Conservation (phyloP, 2,329 filamentous ascomycete species). For the Aspergillus sp. region DNA sequence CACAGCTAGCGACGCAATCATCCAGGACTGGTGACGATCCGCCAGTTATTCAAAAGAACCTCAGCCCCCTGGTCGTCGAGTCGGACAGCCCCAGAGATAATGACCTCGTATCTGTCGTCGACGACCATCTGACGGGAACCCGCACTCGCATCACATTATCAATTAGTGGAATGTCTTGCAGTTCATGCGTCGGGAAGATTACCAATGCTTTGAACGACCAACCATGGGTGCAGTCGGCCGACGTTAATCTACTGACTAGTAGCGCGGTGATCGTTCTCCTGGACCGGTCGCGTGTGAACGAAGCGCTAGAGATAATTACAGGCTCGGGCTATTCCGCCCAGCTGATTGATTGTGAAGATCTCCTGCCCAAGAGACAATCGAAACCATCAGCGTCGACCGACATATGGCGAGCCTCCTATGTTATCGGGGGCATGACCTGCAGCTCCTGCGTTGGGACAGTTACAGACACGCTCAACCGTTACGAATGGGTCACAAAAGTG, state of each 20-base stretch:
- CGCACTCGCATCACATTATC: constrained; percentile 5
- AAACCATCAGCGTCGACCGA: not conserved
- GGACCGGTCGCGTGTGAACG: constrained; percentile 9
- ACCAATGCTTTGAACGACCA: constrained; percentile 5
- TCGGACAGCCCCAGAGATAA: not conserved
- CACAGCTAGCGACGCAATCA: constrained; percentile 1
- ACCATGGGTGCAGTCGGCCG: constrained; percentile 7
- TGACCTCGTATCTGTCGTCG: not conserved
- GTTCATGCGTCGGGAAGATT: constrained; percentile 11
- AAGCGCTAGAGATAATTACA: constrained; percentile 11
- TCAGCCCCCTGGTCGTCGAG: not conserved
- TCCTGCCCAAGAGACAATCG: not conserved
- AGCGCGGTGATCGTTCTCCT: constrained; percentile 11
- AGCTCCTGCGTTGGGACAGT: too few relatives aligned
- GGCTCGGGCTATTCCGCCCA: constrained; percentile 4
- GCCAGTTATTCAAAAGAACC: not conserved
- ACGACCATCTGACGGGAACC: not conserved
- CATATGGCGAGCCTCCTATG: not conserved
- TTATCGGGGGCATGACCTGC: not conserved
- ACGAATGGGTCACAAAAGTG: too few relatives aligned
- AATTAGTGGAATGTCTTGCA: constrained; percentile 8
- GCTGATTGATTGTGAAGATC: not conserved
- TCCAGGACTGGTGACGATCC: not conserved
- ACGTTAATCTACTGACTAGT: constrained; percentile 13
- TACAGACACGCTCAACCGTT: too few relatives aligned